These are phyloP conservation scores for Saposhnikovia divaricata DNA, from an alignment of 129 eudicot genomes.

Conservation along the genomic window DNA sequence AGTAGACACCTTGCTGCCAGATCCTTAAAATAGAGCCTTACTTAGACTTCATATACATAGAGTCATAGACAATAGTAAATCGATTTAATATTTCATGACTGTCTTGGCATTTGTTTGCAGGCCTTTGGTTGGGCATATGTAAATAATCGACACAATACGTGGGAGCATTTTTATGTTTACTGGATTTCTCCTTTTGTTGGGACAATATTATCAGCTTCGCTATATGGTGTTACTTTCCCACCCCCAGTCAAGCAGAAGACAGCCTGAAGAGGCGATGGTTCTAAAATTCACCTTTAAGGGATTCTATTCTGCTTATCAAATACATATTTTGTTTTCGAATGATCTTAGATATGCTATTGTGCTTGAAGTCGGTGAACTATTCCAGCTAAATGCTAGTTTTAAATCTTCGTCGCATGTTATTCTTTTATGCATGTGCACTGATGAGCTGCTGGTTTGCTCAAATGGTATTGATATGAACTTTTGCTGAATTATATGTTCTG, in stretches of 20 bases:
- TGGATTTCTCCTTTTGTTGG: conserved; percentile 76
- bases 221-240: conserved; percentile 53
- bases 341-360: background rate
- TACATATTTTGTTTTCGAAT: background rate
- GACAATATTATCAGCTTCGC: conserved; percentile 62
- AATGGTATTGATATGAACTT: background rate
- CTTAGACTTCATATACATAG: background rate
- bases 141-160: conserved; percentile 56
- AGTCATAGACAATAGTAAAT: background rate
- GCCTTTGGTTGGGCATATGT: conserved; percentile 88
- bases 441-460: background rate
- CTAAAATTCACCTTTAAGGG: background rate
- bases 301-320: background rate
- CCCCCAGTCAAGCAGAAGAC: conserved; percentile 48
- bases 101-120: conserved; percentile 17
- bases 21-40: too few relatives aligned
- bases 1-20: background rate
- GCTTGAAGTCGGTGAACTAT: background rate
- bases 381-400: background rate
- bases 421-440: background rate
- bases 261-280: conserved; percentile 16
- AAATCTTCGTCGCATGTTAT: background rate
- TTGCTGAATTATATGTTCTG: background rate
- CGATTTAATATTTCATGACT: too few relatives aligned
- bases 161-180: conserved; percentile 75